Conservation (phyloP, 257 asterid genomes). For the Linderniella brevidens region DNA sequence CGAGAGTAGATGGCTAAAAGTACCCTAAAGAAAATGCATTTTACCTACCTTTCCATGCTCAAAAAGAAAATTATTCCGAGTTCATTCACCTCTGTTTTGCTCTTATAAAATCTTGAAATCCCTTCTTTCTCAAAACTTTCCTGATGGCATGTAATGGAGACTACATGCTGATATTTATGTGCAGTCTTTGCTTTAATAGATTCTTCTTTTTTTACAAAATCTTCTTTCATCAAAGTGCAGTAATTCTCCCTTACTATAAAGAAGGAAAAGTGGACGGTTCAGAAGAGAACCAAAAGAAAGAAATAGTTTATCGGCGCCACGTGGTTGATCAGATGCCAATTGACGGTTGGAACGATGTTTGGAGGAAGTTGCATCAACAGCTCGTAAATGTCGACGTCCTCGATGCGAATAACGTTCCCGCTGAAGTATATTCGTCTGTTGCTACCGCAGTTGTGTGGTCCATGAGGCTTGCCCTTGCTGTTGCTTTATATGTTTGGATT, state of each 20-base stretch:
- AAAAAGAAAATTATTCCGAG: no score
- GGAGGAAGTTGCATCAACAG: slow-evolving; percentile 94
- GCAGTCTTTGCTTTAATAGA: no score
- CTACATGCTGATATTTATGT: no score
- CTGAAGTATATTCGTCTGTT: slow-evolving; percentile 68
- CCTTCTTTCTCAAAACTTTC: no score
- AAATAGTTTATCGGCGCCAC: slow-evolving; percentile 70
- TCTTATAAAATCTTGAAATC: no score
- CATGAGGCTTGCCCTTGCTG: slow-evolving; percentile 89
- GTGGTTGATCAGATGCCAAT: slow-evolving; percentile 83
- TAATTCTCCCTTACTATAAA: slow-evolving; percentile 76
- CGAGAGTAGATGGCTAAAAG: no score
- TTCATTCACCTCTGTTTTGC: no score
- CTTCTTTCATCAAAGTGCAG: slow-evolving; percentile 20
- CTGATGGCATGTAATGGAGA: no score
- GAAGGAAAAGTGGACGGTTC: slow-evolving; percentile 32
- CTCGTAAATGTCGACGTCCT: slow-evolving; percentile 80
- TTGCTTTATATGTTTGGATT: slow-evolving; percentile 67
- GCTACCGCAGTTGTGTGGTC: slow-evolving; percentile 95
- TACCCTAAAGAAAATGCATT: no score
- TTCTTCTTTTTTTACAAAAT: no score
- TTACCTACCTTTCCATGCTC: no score
- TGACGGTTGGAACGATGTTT: slow-evolving; percentile 95
- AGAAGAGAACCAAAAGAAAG: slow-evolving; percentile 26
- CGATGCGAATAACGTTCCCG: slow-evolving; percentile 53